These are phyloP conservation scores for Phytophthora colocasiae DNA, from an alignment of 352 stramenopile genomes.

Conservation along the genomic window DNA sequence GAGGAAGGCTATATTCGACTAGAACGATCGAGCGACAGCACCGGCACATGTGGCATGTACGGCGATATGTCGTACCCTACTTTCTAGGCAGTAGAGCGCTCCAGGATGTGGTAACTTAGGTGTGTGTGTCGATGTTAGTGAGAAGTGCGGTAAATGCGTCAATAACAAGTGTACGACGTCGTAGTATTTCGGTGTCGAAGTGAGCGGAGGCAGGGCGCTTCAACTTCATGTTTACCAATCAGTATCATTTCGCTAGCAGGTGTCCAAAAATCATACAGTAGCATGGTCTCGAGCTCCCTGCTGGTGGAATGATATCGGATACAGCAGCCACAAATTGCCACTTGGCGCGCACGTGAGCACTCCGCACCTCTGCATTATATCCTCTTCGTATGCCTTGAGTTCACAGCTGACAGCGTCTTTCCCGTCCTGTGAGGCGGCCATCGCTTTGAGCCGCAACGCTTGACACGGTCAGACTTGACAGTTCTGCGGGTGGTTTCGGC, in stretches of 20 bases:
- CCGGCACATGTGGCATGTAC: constrained; percentile 67
- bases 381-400: constrained; percentile 7
- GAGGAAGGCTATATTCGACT: constrained; percentile 95
- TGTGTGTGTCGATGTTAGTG: constrained; percentile 8
- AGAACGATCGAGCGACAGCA: constrained; percentile 73
- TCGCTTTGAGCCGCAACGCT: constrained; percentile 13
- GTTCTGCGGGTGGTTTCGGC: constrained; percentile 15
- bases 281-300: not conserved
- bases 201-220: not conserved
- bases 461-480: constrained; percentile 3
- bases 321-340: constrained; percentile 21
- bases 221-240: constrained; percentile 22
- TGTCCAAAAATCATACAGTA: constrained; percentile 5
- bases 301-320: not conserved
- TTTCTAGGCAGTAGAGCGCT: constrained; percentile 29
- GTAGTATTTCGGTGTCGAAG: constrained; percentile 11
- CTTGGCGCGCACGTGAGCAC: constrained; percentile 28
- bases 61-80: constrained; percentile 63
- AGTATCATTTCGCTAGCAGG: constrained; percentile 8
- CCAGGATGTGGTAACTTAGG: constrained; percentile 15
- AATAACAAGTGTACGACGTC: constrained; percentile 12
- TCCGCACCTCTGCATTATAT: constrained; percentile 16
- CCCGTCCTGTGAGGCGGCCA: constrained; percentile 17
- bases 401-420: constrained; percentile 20
- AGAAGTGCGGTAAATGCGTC: constrained; percentile 17